Conservation (phyloP, 2,329 filamentous ascomycete genomes). For the Mollisiaceae sp. region DNA sequence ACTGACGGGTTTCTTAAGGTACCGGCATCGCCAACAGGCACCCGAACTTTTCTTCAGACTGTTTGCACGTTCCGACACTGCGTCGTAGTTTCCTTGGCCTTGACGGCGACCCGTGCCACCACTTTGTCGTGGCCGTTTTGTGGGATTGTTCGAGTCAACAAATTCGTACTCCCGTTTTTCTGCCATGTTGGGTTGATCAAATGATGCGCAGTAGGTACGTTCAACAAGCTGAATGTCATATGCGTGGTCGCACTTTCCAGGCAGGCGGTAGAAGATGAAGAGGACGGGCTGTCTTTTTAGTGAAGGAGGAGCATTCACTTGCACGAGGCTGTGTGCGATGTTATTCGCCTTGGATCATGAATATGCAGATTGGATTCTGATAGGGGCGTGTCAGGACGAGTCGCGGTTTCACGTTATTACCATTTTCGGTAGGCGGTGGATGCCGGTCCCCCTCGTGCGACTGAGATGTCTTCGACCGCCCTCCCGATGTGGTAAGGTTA, state of each 20-base stretch:
- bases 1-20: constrained; percentile 19
- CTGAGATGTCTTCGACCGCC: constrained; percentile 9
- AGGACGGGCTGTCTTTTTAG: background rate
- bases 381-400: background rate
- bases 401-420: background rate
- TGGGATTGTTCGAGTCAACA: constrained; percentile 13
- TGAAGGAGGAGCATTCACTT: background rate
- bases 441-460: background rate
- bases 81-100: constrained; percentile 17
- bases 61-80: constrained; percentile 17
- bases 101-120: constrained; percentile 11
- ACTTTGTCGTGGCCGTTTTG: constrained; percentile 19
- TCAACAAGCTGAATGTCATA: background rate
- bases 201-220: background rate
- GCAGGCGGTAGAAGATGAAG: background rate
- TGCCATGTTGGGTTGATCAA: constrained; percentile 8
- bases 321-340: too few species aligned
- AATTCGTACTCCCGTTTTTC: constrained; percentile 20
- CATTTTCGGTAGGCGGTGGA: constrained; percentile 12
- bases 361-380: too few species aligned
- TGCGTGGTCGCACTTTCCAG: background rate
- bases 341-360: too few species aligned
- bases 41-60: constrained; percentile 15
- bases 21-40: constrained; percentile 21
- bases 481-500: constrained; percentile 8